phyloP scores from a whole-genome alignment of 345 rosid genomes.

The Cardamine resedifolia region DNA sequence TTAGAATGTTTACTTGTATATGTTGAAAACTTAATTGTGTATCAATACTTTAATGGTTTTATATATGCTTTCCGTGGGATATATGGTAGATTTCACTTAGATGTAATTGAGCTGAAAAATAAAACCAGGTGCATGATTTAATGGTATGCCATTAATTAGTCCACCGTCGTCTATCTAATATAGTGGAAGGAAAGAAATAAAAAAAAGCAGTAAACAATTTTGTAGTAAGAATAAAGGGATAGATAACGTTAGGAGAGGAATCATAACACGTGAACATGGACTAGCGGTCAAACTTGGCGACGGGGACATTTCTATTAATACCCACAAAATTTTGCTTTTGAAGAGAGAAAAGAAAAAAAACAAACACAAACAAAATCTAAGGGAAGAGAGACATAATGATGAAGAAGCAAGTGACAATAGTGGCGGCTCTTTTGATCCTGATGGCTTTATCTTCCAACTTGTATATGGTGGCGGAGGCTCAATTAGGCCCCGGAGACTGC shows the following conservation, averaged over 20 bases:
- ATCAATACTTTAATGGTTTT: background rate
- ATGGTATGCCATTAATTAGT: background rate
- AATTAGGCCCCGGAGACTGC: constrained; percentile 47
- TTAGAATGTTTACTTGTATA: background rate
- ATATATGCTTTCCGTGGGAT: background rate
- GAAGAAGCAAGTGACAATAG: constrained; percentile 33
- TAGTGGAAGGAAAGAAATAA: background rate
- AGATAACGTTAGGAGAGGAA: constrained; percentile 11
- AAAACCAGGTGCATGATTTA: background rate
- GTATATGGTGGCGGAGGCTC: constrained; percentile 35
- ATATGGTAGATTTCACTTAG: background rate
- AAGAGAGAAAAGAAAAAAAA: background rate
- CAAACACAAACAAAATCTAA: constrained; percentile 5
- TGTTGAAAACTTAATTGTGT: background rate
- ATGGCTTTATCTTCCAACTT: constrained; percentile 31
- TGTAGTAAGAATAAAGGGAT: constrained; percentile 1
- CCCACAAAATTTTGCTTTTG: constrained; percentile 1
- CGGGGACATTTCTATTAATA: constrained; percentile 30
- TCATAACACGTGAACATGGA: constrained; percentile 27
- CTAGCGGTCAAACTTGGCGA: constrained; percentile 37
- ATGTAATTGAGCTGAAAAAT: background rate
- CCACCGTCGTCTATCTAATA: background rate
- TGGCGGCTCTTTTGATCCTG: constrained; percentile 29
- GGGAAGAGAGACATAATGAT: background rate
- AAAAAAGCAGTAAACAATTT: background rate